Percentiles rank a stretch among this genome's conserved stretches.
Conservation (phyloP, 163 green algal genomes). For the Prototheca cutis region DNA sequence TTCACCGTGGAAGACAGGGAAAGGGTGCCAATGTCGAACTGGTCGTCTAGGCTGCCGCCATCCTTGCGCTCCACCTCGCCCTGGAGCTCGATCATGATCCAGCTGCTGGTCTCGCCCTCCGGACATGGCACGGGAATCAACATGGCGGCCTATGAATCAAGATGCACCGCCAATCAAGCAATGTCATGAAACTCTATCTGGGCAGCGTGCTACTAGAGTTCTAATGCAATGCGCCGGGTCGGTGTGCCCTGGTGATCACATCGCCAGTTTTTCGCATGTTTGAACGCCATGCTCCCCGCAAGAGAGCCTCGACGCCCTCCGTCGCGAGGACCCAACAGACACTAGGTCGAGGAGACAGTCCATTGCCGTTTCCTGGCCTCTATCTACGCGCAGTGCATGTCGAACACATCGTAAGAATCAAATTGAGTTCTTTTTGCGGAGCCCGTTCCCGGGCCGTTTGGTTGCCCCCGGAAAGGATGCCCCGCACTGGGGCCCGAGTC, state of each 20-base stretch:
- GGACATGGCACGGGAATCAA: not conserved
- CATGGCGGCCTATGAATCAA: no score
- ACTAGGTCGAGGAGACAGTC: not conserved
- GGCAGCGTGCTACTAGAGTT: not conserved
- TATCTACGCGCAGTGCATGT: not conserved
- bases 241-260: not conserved
- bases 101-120: not conserved
- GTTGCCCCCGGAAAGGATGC: not conserved
- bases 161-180: no score
- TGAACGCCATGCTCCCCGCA: not conserved
- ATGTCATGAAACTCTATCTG: not conserved
- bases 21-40: constrained; percentile 30
- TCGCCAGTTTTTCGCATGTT: not conserved
- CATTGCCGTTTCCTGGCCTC: not conserved
- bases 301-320: not conserved
- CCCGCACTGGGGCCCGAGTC: not conserved
- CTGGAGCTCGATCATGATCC: constrained; percentile 43
- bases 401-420: not conserved
- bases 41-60: constrained; percentile 3
- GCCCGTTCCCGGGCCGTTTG: no score
- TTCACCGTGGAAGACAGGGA: constrained; percentile 17
- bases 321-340: not conserved
- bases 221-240: not conserved
- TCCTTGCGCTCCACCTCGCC: constrained; percentile 34
- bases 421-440: no score